Percentiles rank a stretch among this genome's conserved stretches.
Conservation (phyloP, 306 rosid species). For the Lathyrus oleraceus region DNA sequence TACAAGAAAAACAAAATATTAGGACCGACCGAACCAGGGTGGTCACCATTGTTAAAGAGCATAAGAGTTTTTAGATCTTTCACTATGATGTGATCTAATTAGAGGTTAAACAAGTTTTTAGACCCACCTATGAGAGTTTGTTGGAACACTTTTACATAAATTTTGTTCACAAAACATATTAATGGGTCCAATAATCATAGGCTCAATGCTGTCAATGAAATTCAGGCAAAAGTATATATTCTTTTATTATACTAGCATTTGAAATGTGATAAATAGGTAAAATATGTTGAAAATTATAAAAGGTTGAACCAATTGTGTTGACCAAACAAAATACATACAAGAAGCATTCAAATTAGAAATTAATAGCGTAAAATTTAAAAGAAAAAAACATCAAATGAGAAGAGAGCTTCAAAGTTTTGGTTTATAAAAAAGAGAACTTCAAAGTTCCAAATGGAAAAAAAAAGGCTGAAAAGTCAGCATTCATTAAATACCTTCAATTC, state of each 20-base stretch:
- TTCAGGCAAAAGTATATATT: constrained; percentile 24
- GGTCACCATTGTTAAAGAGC: constrained; percentile 13
- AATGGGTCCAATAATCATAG: constrained; percentile 11
- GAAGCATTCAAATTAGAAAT: constrained; percentile 27
- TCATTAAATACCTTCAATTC: constrained; percentile 75
- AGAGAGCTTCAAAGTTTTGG: constrained; percentile 8
- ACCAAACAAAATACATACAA: constrained; percentile 18
- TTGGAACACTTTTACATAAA: not conserved
- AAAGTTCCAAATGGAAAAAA: constrained; percentile 9
- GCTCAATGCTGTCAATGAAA: not conserved
- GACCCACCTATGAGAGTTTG: not conserved
- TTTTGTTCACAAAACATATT: not conserved
- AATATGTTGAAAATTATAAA: constrained; percentile 14
- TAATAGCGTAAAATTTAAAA: constrained; percentile 3
- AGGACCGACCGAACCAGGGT: not conserved
- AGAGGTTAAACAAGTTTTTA: constrained; percentile 11
- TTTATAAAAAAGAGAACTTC: not conserved
- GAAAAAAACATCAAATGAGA: constrained; percentile 4
- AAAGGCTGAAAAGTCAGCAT: not conserved
- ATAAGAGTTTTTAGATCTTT: constrained; percentile 11
- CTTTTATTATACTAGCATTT: not conserved
- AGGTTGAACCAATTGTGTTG: constrained; percentile 23
- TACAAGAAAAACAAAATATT: constrained; percentile 21
- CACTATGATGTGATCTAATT: constrained; percentile 6
- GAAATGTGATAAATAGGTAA: not conserved